These are phyloP conservation scores for Crucibulum parvulum DNA, from an alignment of 1,284 basidiomycete species.

Conservation along the genomic window DNA sequence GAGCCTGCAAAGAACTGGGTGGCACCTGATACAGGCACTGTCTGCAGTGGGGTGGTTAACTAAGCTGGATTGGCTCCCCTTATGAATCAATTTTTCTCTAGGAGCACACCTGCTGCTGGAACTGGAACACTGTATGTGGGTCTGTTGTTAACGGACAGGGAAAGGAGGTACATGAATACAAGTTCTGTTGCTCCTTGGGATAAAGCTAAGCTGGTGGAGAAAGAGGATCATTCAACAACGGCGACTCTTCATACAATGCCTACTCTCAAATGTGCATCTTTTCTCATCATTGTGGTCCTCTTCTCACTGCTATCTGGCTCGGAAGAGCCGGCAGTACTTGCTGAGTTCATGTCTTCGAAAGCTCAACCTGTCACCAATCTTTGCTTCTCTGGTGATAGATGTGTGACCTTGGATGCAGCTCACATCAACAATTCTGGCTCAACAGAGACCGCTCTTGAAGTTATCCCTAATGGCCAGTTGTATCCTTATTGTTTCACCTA, in stretches of 20 bases:
- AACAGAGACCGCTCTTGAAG: not conserved
- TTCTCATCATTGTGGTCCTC: slow-evolving; percentile 65
- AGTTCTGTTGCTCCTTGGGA: slow-evolving; percentile 2
- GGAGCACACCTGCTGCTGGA: slow-evolving; percentile 58
- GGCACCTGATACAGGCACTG: slow-evolving; percentile 9
- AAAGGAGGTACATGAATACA: slow-evolving; percentile 14
- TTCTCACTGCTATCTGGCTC: slow-evolving; percentile 36
- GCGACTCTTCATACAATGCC: slow-evolving; percentile 29
- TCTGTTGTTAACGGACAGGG: slow-evolving; percentile 10
- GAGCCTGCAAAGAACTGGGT: slow-evolving; percentile 50
- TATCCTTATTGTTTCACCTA: slow-evolving; percentile 57
- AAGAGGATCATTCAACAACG: slow-evolving; percentile 8
- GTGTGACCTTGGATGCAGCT: slow-evolving; percentile 22
- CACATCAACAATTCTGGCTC: slow-evolving; percentile 15
- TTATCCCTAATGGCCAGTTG: slow-evolving; percentile 3
- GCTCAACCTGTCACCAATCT: slow-evolving; percentile 59
- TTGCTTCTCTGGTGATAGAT: slow-evolving; percentile 67
- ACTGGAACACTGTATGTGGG: slow-evolving; percentile 5
- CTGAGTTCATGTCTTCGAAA: slow-evolving; percentile 55
- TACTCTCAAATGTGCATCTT: slow-evolving; percentile 38
- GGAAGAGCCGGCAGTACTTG: slow-evolving; percentile 34
- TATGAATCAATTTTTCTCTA: slow-evolving; percentile 55
- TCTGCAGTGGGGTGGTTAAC: slow-evolving; percentile 20
- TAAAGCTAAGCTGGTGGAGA: not conserved
- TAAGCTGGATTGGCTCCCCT: slow-evolving; percentile 1